Conservation (phyloP, 2,329 filamentous ascomycete species). For the Trichoderma brevicompactum region DNA sequence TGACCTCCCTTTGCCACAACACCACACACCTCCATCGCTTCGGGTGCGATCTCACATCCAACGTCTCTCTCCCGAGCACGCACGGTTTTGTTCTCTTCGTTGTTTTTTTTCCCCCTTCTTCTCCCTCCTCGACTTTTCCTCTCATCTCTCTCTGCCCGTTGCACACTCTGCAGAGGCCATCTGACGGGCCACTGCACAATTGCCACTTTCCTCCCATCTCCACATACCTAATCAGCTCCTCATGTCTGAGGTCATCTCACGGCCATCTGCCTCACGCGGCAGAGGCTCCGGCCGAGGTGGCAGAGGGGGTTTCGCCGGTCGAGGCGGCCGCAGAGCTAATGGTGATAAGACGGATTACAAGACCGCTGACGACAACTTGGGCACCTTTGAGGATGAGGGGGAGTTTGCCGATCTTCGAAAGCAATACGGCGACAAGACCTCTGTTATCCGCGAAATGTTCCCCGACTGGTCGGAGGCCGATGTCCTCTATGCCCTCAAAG, state of each 20-base stretch:
- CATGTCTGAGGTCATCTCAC: slow-evolving; percentile 95
- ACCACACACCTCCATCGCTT: slow-evolving; percentile 27
- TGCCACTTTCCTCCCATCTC: slow-evolving; percentile 34
- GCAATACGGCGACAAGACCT: slow-evolving; percentile 79
- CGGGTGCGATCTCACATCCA: slow-evolving; percentile 23
- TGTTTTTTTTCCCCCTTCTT: slow-evolving; percentile 38
- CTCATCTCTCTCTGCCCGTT: slow-evolving; percentile 38
- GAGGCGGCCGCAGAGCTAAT: slow-evolving; percentile 75
- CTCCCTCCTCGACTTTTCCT: slow-evolving; percentile 36
- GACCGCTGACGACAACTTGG: slow-evolving; percentile 60
- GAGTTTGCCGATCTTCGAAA: slow-evolving; percentile 92
- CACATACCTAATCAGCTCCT: slow-evolving; percentile 50
- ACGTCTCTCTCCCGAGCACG: slow-evolving; percentile 38
- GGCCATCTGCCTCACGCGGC: slow-evolving; percentile 82
- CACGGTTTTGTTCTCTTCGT: slow-evolving; percentile 39
- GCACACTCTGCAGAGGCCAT: slow-evolving; percentile 44
- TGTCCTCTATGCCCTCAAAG: slow-evolving; percentile 88
- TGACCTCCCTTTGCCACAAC: slow-evolving; percentile 33
- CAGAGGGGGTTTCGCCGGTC: slow-evolving; percentile 74
- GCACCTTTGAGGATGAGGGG: slow-evolving; percentile 76
- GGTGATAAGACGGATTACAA: slow-evolving; percentile 66
- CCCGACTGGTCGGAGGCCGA: slow-evolving; percentile 95
- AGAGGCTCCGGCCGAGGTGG: slow-evolving; percentile 89
- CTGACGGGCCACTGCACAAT: slow-evolving; percentile 42
- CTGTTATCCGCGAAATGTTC: slow-evolving; percentile 88